A percentile compares a stretch with the other conserved stretches of the same genome.
Evolutionary conservation across 2,329 filamentous ascomycete genomes (phyloP).

Genomic region (Penicillium polonicum): DNA sequence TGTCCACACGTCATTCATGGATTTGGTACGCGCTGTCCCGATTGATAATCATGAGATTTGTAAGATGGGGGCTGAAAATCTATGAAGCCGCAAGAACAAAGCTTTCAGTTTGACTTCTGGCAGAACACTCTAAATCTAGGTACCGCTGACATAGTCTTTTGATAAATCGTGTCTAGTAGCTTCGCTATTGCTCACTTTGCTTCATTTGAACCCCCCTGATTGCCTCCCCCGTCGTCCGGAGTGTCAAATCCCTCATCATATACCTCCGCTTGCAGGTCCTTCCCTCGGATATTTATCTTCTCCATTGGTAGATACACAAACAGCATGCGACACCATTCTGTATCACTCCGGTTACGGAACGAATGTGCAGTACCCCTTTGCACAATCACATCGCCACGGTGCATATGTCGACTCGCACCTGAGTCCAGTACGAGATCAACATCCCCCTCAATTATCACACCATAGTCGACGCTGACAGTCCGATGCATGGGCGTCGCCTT

Average conservation of each 20-base stretch:
- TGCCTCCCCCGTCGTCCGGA: background rate
- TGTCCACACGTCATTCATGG: background rate
- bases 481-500: conserved; percentile 38
- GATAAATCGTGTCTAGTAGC: background rate
- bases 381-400: conserved; percentile 37
- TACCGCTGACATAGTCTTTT: background rate
- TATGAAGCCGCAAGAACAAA: background rate
- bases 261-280: conserved; percentile 53
- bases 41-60: conserved; percentile 13
- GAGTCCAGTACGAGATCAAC: conserved; percentile 39
- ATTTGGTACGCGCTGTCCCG: too few species aligned
- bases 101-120: background rate
- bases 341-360: conserved; percentile 27
- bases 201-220: background rate
- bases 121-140: background rate
- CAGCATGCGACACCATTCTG: conserved; percentile 32
- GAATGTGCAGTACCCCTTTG: conserved; percentile 36
- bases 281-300: conserved; percentile 42
- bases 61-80: conserved; percentile 6
- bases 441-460: conserved; percentile 39
- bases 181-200: background rate
- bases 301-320: conserved; percentile 36
- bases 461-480: conserved; percentile 40
- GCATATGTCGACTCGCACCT: conserved; percentile 33
- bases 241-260: conserved; percentile 29